A percentile compares a stretch with the other conserved stretches of the same genome.
Evolutionary conservation across 177 flowering plant species (phyloP).

Genomic region (Vitis hybrid): DNA sequence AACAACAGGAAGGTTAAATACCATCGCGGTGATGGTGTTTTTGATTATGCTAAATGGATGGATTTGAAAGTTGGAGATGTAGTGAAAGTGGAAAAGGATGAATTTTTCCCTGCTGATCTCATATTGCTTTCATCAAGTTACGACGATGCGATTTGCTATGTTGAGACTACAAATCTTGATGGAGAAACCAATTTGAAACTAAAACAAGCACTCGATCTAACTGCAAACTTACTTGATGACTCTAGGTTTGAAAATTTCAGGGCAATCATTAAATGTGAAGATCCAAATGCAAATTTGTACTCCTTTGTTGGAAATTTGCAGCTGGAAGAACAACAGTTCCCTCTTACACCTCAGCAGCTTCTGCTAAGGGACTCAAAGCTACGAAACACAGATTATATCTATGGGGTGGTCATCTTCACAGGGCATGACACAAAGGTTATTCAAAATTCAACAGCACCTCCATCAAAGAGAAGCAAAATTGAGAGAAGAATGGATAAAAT

Average conservation of each 20-base stretch:
- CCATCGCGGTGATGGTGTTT: constrained; percentile 38
- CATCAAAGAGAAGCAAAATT: constrained; percentile 57
- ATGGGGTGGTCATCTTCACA: constrained; percentile 56
- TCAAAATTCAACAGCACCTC: constrained; percentile 56
- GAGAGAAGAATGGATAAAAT: constrained; percentile 51
- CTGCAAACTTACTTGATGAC: constrained; percentile 39
- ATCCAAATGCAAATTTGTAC: constrained; percentile 59
- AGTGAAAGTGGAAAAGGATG: constrained; percentile 56
- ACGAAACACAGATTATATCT: constrained; percentile 51
- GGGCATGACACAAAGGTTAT: constrained; percentile 61
- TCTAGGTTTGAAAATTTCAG: constrained; percentile 35
- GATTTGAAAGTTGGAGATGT: constrained; percentile 49
- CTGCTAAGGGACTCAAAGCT: constrained; percentile 58
- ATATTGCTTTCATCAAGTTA: constrained; percentile 52
- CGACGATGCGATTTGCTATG: constrained; percentile 57
- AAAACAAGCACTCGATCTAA: constrained; percentile 45
- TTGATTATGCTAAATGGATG: constrained; percentile 39
- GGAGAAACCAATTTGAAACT: constrained; percentile 65
- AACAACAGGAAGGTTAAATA: constrained; percentile 51
- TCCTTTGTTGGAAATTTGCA: constrained; percentile 49
- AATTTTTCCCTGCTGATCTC: constrained; percentile 61
- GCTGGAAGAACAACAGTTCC: constrained; percentile 34
- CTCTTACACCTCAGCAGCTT: constrained; percentile 55
- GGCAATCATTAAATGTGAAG: constrained; percentile 51
- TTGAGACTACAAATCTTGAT: constrained; percentile 60